Percentiles rank a stretch among this genome's conserved stretches.
phyloP scores from a whole-genome alignment of 768 basidiomycete species.

The Boletellus emodensis region DNA sequence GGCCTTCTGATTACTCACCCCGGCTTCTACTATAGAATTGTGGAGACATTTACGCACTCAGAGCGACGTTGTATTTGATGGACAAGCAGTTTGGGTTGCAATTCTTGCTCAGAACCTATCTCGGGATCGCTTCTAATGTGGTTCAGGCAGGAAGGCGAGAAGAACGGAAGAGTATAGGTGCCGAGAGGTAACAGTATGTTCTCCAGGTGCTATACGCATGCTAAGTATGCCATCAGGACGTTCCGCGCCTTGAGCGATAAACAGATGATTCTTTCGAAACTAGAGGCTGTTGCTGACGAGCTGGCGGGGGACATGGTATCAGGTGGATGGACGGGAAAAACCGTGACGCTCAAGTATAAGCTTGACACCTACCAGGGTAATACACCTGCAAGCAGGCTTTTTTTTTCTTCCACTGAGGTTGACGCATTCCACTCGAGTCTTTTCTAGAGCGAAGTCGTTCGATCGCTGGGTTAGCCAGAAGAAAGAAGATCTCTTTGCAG shows the following conservation, averaged over 20 bases:
- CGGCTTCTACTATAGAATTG: constrained; percentile 55
- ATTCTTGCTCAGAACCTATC: constrained; percentile 72
- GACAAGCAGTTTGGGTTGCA: constrained; percentile 82
- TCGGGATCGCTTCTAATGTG: constrained; percentile 82
- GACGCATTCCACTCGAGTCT: constrained; percentile 41
- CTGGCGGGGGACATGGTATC: constrained; percentile 76
- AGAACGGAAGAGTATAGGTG: constrained; percentile 88
- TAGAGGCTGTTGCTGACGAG: constrained; percentile 77
- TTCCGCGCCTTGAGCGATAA: constrained; percentile 67
- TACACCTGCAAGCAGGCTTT: background rate
- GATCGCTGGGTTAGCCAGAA: constrained; percentile 69
- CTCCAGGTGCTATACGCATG: background rate
- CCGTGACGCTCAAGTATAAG: constrained; percentile 91
- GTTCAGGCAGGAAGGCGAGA: constrained; percentile 75
- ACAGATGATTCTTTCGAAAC: constrained; percentile 64
- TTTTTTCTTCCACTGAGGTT: background rate
- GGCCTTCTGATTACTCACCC: background rate
- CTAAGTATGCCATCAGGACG: constrained; percentile 46
- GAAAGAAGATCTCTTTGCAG: constrained; percentile 73
- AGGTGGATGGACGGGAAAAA: constrained; percentile 83
- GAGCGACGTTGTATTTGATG: constrained; percentile 73
- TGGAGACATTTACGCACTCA: constrained; percentile 79
- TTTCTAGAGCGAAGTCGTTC: constrained; percentile 80
- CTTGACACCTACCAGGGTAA: constrained; percentile 83
- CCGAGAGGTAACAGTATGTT: constrained; percentile 58